phyloP scores from a whole-genome alignment of 208 protist species.

The Naegleria lovaniensis region DNA sequence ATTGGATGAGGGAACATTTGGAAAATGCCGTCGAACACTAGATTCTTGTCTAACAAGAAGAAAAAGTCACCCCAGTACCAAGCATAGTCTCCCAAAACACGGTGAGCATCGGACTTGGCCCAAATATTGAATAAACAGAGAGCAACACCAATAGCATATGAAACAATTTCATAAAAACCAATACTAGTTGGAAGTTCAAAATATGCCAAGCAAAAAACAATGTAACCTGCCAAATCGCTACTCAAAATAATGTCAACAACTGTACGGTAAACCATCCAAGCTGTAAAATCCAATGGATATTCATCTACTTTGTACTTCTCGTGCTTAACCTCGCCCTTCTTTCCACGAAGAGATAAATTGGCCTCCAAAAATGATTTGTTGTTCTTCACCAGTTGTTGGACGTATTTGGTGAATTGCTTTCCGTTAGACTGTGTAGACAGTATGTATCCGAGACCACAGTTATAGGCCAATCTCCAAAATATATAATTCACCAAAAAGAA shows the following conservation, averaged over 20 bases:
- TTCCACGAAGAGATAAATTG: neutral
- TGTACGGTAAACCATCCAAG: conserved; percentile 83
- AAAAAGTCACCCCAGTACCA: conserved; percentile 94
- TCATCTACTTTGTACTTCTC: conserved; percentile 51
- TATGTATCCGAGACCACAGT: conserved; percentile 75
- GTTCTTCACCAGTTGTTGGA: neutral
- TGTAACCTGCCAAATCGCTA: conserved; percentile 75
- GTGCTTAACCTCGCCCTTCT: neutral
- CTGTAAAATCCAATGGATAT: conserved; percentile 66
- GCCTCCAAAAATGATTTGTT: neutral
- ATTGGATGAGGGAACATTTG: conserved; percentile 87
- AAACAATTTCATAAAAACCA: conserved; percentile 52
- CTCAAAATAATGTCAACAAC: conserved; percentile 83
- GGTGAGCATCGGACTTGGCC: conserved; percentile 86
- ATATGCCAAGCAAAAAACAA: conserved; percentile 61
- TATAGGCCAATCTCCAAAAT: conserved; percentile 85
- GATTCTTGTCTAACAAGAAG: conserved; percentile 84
- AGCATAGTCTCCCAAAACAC: conserved; percentile 85
- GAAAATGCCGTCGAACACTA: conserved; percentile 87
- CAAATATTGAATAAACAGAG: conserved; percentile 77
- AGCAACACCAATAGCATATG: conserved; percentile 56
- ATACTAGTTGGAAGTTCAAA: conserved; percentile 49
- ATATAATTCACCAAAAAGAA: conserved; percentile 72
- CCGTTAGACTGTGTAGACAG: conserved; percentile 72
- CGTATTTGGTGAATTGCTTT: conserved; percentile 40